Conservation (phyloP, 2,329 filamentous ascomycete genomes). For the Zopfia rhizophila region DNA sequence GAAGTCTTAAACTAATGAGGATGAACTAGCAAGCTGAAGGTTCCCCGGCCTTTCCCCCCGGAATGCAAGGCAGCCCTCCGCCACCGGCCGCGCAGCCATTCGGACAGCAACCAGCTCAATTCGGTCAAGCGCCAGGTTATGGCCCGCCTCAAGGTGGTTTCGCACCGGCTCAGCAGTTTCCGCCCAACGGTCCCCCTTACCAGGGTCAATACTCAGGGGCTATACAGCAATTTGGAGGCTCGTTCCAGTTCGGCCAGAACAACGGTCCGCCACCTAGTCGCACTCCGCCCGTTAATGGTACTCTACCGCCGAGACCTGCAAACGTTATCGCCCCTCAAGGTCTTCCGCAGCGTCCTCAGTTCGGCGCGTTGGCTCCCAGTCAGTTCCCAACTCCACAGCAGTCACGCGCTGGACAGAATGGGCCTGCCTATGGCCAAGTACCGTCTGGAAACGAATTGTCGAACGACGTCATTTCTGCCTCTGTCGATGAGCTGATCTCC, state of each 20-base stretch:
- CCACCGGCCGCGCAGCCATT: not conserved
- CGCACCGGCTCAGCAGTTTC: not conserved
- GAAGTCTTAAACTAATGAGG: too few relatives aligned
- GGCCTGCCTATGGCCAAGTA: not conserved
- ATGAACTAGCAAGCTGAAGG: too few relatives aligned
- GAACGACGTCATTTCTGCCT: slow-evolving; percentile 48
- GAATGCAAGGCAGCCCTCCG: too few relatives aligned
- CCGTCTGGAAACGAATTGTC: slow-evolving; percentile 48
- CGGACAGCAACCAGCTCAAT: not conserved
- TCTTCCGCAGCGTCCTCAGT: slow-evolving; percentile 69
- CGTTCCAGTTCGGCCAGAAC: not conserved
- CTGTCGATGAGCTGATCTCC: slow-evolving; percentile 63
- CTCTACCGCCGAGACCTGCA: slow-evolving; percentile 55
- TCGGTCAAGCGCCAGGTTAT: too few relatives aligned
- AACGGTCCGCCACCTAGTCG: not conserved
- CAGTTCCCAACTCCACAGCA: slow-evolving; percentile 58
- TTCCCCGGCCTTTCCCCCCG: too few relatives aligned
- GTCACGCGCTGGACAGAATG: slow-evolving; percentile 11
- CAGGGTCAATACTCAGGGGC: not conserved
- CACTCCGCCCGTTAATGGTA: slow-evolving; percentile 27
- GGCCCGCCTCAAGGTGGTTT: not conserved
- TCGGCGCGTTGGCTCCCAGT: slow-evolving; percentile 59
- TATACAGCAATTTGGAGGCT: not conserved
- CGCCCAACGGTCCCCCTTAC: not conserved
- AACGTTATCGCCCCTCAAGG: slow-evolving; percentile 63